Evolutionary conservation across 148 eudicot genomes (phyloP).

Genomic region (Tetragonia tetragonoides): DNA sequence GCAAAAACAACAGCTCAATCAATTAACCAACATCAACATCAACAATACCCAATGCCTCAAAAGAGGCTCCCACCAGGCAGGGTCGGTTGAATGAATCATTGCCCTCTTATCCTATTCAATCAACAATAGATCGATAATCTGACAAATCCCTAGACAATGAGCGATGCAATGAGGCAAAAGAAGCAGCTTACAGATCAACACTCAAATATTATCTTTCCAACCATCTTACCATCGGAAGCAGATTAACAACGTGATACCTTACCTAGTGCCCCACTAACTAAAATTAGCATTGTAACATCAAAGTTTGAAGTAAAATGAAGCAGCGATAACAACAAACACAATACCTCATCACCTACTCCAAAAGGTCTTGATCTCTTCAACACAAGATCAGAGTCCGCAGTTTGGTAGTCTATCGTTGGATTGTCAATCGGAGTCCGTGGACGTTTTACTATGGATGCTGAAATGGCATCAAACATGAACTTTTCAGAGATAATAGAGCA

Average conservation of each 20-base stretch:
- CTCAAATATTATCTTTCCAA: not conserved
- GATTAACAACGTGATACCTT: not conserved
- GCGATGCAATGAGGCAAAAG: not conserved
- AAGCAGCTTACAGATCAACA: not conserved
- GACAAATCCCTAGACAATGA: not conserved
- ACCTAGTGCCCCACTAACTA: not conserved
- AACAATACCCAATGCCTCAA: no score
- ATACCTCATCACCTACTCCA: constrained; percentile 58
- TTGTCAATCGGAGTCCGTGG: constrained; percentile 48
- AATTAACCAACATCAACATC: not conserved
- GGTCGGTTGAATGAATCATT: no score
- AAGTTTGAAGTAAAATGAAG: not conserved
- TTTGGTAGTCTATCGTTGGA: constrained; percentile 48
- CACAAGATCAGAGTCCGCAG: constrained; percentile 53
- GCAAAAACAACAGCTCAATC: not conserved
- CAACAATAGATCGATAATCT: not conserved
- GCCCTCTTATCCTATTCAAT: not conserved
- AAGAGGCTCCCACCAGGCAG: no score
- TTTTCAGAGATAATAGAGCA: not conserved
- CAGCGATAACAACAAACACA: not conserved
- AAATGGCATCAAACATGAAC: constrained; percentile 8
- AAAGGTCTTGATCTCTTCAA: constrained; percentile 58
- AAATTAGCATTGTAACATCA: not conserved
- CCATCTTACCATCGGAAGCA: not conserved
- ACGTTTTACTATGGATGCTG: constrained; percentile 52